Base-by-base conservation (phyloP, 257 asterid species). In the Ophiorrhiza pumila region DNA sequence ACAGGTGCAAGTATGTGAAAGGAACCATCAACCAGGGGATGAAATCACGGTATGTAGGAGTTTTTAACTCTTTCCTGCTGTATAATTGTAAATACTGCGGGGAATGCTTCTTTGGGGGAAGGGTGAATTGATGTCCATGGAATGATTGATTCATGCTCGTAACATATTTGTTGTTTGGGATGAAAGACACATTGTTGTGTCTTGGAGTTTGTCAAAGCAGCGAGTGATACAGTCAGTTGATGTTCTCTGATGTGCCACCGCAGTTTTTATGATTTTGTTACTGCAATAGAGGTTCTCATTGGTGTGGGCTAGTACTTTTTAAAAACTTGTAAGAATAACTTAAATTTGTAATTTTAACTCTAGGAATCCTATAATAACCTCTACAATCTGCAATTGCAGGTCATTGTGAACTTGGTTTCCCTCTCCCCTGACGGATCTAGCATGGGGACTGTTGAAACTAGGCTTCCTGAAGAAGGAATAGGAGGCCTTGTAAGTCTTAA, bases 21-120 rank as follows among this genome's bases (percentile, higher is more conserved):
- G 99, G 84, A 91, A 89, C 84, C 89, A 88, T 83, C 98, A 90
- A 74, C 97, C 98, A 1, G 93, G 93, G 52, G 98, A 95, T 78
- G 98, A 84, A 80, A 80, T 92, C 81, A 92, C 82, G 89, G 99
- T 94, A 81, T 58, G 70, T 15, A 76, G 58, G 29, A 14, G 14
- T 46, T 8, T 22, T 7, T 52, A 37, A 2, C 59, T 32, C 67
- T 35, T 37, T 60, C 34, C 31, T 46, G 27, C 23, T 52, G 39
- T 65, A 50, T 18, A 15, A 56, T 27, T 29, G 73, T 22, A 60
- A 0, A 22, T 23, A 20, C n/a, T 0, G 14, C 56, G 47, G 6
- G 4, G 17, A 43, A 41, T 39, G 55, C 39, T 65, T 25, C 29
- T 65, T 39, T 56, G 27, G 17, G 29, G 61, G 35, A 56, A 56